A percentile compares a stretch with the other conserved stretches of the same genome.
These are phyloP conservation scores for Brassica incana DNA, from an alignment of 345 rosid species.

Conservation along the genomic window DNA sequence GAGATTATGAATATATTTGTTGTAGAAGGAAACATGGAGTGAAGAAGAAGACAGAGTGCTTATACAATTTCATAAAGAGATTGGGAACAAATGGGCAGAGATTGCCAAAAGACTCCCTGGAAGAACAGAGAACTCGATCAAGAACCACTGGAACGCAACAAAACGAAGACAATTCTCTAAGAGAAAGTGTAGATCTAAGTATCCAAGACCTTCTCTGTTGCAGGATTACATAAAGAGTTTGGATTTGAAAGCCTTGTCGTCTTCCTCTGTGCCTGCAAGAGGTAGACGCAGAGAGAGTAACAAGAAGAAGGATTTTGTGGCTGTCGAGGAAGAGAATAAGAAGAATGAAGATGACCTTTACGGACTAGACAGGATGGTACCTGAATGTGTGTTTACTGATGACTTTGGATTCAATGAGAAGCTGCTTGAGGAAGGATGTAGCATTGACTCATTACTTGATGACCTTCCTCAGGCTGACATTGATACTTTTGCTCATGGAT, in stretches of 20 bases:
- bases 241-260: constrained; percentile 42
- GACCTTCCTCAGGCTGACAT: constrained; percentile 48
- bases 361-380: constrained; percentile 49
- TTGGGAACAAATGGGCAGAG: constrained; percentile 98
- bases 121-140: constrained; percentile 94
- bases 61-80: constrained; percentile 69
- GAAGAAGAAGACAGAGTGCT: constrained; percentile 85
- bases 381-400: constrained; percentile 50
- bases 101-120: constrained; percentile 90
- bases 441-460: constrained; percentile 68
- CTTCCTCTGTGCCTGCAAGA: constrained; percentile 34
- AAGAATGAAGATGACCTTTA: constrained; percentile 21
- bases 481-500: constrained; percentile 36
- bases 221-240: constrained; percentile 93
- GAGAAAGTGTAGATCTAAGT: constrained; percentile 76
- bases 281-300: constrained; percentile 31
- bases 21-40: constrained; percentile 86
- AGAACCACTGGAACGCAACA: constrained; percentile 98
- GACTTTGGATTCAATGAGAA: constrained; percentile 67
- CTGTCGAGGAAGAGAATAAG: constrained; percentile 4
- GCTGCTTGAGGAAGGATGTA: constrained; percentile 57
- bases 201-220: constrained; percentile 67
- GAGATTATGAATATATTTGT: not conserved
- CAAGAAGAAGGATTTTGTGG: constrained; percentile 30
- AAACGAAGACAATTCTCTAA: constrained; percentile 85